Percentiles rank a stretch among this genome's conserved stretches.
phyloP scores from a whole-genome alignment of 192 early-diverging fungal genomes.

The Geranomyces michiganensis region DNA sequence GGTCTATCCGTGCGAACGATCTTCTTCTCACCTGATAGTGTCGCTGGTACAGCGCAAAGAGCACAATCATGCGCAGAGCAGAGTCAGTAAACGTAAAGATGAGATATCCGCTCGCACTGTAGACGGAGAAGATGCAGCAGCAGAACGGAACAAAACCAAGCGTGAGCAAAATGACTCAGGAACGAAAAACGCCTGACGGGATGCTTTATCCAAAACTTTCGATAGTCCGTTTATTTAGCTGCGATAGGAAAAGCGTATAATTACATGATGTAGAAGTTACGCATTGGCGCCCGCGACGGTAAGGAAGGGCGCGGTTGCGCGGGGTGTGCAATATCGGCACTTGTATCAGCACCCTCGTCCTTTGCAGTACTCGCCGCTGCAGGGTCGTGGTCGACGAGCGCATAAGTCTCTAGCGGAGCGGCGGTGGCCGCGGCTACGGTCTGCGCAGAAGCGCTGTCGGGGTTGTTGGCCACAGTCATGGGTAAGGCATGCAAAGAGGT shows the following conservation, averaged over 20 bases:
- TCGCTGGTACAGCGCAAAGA: conserved; percentile 42
- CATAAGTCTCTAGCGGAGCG: neutral
- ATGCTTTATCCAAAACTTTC: neutral
- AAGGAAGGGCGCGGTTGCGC: neutral
- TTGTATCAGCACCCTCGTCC: neutral
- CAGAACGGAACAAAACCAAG: neutral
- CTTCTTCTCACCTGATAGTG: conserved; percentile 28
- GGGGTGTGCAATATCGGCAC: neutral
- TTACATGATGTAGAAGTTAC: conserved; percentile 37
- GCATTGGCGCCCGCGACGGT: conserved; percentile 21
- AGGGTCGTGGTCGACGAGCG: neutral
- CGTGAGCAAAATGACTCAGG: neutral
- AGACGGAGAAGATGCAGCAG: neutral
- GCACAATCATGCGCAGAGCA: conserved; percentile 50
- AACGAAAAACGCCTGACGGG: too few species aligned
- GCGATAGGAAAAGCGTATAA: neutral
- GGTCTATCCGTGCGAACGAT: too few species aligned
- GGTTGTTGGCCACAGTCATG: neutral
- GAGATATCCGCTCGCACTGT: conserved; percentile 43
- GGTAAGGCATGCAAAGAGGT: neutral
- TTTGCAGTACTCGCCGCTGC: neutral
- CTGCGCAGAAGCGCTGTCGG: neutral
- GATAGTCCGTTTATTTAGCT: neutral
- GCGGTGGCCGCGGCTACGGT: neutral
- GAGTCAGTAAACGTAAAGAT: conserved; percentile 52